Evolutionary conservation across 2,329 filamentous ascomycete genomes (phyloP).

Genomic region (Exserohilum turcica): DNA sequence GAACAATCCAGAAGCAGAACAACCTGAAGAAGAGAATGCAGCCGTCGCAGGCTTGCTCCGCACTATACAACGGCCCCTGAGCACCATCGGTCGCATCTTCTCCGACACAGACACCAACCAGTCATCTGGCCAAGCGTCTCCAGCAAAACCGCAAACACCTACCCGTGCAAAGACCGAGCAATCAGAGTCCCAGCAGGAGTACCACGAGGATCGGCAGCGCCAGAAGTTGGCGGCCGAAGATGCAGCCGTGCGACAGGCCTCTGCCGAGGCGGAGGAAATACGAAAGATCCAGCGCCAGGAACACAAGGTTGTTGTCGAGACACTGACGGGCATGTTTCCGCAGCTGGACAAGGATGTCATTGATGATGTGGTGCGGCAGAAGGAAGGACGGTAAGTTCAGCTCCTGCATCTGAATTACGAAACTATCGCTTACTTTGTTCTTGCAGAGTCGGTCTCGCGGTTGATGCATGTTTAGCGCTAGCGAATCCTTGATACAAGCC

Average conservation of each 20-base stretch:
- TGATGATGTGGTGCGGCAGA: slow-evolving; percentile 93
- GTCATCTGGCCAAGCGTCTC: slow-evolving; percentile 47
- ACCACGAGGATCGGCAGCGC: slow-evolving; percentile 34
- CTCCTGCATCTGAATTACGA: no score
- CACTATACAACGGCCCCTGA: slow-evolving; percentile 88
- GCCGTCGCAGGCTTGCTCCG: slow-evolving; percentile 84
- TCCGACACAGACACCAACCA: slow-evolving; percentile 64
- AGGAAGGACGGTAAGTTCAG: slow-evolving; percentile 80
- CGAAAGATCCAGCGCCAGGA: slow-evolving; percentile 80
- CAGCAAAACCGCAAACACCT: slow-evolving; percentile 56
- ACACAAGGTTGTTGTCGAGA: slow-evolving; percentile 90
- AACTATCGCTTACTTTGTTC: not conserved
- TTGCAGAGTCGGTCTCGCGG: slow-evolving; percentile 16
- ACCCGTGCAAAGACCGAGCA: slow-evolving; percentile 49
- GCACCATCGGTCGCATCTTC: slow-evolving; percentile 93
- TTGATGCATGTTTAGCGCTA: slow-evolving; percentile 21
- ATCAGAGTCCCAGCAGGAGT: slow-evolving; percentile 18
- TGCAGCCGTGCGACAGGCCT: slow-evolving; percentile 86
- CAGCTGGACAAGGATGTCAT: slow-evolving; percentile 93
- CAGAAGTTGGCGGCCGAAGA: slow-evolving; percentile 73
- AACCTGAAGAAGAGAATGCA: slow-evolving; percentile 70
- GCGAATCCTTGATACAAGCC: slow-evolving; percentile 24
- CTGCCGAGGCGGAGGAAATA: slow-evolving; percentile 86
- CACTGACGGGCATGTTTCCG: slow-evolving; percentile 93
- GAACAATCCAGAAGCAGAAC: slow-evolving; percentile 30